Percentiles rank a stretch among this genome's conserved stretches.
These are phyloP conservation scores for Dissoconium aciculare DNA, from an alignment of 2,329 filamentous ascomycete genomes.

Conservation along the genomic window DNA sequence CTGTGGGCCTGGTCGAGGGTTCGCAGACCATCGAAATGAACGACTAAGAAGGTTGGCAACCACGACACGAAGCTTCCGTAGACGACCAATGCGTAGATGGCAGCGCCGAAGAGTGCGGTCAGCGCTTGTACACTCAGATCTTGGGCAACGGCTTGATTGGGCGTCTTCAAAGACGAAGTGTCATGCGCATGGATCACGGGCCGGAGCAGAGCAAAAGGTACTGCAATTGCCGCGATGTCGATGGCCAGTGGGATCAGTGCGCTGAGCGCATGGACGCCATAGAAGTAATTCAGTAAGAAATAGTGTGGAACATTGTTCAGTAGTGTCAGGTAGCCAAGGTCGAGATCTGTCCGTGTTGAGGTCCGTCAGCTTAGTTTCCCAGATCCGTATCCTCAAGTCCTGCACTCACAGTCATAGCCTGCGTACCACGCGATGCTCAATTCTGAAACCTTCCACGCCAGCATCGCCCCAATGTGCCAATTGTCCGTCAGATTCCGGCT, in stretches of 20 bases:
- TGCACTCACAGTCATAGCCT: constrained; percentile 54
- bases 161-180: constrained; percentile 28
- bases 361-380: too few species aligned
- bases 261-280: constrained; percentile 49
- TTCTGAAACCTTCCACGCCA: constrained; percentile 47
- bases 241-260: constrained; percentile 48
- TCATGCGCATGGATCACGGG: constrained; percentile 50
- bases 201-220: constrained; percentile 64
- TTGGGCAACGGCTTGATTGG: constrained; percentile 36
- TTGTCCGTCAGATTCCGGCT: constrained; percentile 49
- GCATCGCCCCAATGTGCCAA: constrained; percentile 42
- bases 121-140: constrained; percentile 49
- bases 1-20: constrained; percentile 54
- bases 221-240: constrained; percentile 51
- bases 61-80: constrained; percentile 54
- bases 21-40: constrained; percentile 58
- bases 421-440: constrained; percentile 59
- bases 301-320: constrained; percentile 62
- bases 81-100: constrained; percentile 60
- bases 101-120: constrained; percentile 52
- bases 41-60: constrained; percentile 56
- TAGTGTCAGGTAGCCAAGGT: constrained; percentile 34
- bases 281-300: constrained; percentile 65
- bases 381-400: neutral
- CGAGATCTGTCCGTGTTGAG: constrained; percentile 27